These are phyloP conservation scores for Aspergillus intermedius DNA, from an alignment of 2,329 filamentous ascomycete species.

Conservation along the genomic window DNA sequence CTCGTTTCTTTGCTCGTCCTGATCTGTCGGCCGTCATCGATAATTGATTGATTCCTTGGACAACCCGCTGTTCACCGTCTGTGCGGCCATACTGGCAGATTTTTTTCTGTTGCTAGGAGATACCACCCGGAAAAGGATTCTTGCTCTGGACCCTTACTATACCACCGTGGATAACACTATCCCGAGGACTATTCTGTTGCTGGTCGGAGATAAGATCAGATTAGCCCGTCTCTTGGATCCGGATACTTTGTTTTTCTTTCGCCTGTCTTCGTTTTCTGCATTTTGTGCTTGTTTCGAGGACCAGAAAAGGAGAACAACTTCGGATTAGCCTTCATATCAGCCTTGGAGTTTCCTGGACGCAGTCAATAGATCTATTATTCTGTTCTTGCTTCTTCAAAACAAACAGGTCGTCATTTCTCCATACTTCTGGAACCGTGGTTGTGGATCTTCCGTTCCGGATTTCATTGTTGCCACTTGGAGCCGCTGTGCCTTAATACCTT, in stretches of 20 bases:
- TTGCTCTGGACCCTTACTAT: neutral
- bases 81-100: no score
- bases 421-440: slow-evolving; percentile 14
- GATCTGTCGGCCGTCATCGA: neutral
- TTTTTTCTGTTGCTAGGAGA: neutral
- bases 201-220: neutral
- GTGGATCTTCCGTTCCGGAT: slow-evolving; percentile 9
- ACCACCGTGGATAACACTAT: neutral
- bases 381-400: slow-evolving; percentile 18
- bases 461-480: slow-evolving; percentile 23
- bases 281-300: slow-evolving; percentile 5
- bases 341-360: slow-evolving; percentile 18
- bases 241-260: slow-evolving; percentile 3
- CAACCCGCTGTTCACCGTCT: neutral
- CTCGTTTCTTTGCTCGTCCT: neutral
- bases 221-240: slow-evolving; percentile 4
- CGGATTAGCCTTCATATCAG: slow-evolving; percentile 14
- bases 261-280: slow-evolving; percentile 9
- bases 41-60: neutral
- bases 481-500: slow-evolving; percentile 17
- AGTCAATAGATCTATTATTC: slow-evolving; percentile 19
- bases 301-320: slow-evolving; percentile 7
- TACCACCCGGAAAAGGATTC: neutral
- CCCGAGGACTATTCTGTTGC: neutral
- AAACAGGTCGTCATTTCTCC: slow-evolving; percentile 8